Evolutionary conservation across 805 yeast genomes (phyloP).

Genomic region (Candida ficus): DNA sequence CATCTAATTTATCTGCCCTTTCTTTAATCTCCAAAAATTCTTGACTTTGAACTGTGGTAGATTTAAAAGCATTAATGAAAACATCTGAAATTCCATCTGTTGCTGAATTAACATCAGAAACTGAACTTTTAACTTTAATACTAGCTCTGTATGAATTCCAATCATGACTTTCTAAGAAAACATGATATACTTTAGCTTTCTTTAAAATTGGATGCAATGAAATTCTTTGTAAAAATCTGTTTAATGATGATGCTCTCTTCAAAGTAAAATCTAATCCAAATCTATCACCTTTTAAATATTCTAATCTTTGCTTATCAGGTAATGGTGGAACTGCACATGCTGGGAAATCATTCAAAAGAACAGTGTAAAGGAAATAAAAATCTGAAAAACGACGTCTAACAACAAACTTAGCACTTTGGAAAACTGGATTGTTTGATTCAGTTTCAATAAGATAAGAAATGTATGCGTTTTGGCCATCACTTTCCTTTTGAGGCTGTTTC

Average conservation of each 20-base stretch:
- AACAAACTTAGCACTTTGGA: conserved; percentile 37
- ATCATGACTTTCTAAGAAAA: conserved; percentile 67
- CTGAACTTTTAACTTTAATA: conserved; percentile 31
- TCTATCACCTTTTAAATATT: conserved; percentile 90
- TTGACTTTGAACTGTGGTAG: conserved; percentile 58
- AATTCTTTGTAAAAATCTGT: conserved; percentile 68
- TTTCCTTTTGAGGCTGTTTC: conserved; percentile 59
- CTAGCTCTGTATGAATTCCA: conserved; percentile 68
- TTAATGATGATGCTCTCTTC: conserved; percentile 75
- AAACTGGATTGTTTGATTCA: conserved; percentile 54
- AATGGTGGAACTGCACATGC: conserved; percentile 87
- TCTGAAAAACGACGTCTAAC: conserved; percentile 85
- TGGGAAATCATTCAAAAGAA: conserved; percentile 73
- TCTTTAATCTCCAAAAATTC: conserved; percentile 83
- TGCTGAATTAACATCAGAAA: conserved; percentile 16
- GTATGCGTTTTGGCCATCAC: conserved; percentile 71
- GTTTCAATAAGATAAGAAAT: conserved; percentile 69
- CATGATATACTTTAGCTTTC: conserved; percentile 62
- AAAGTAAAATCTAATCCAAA: conserved; percentile 80
- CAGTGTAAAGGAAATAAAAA: conserved; percentile 71
- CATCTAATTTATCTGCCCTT: conserved; percentile 77
- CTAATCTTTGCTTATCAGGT: conserved; percentile 88
- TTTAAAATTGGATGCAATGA: conserved; percentile 69
- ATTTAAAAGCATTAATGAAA: conserved; percentile 89
- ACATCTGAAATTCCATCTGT: conserved; percentile 82